phyloP scores from a whole-genome alignment of 768 basidiomycete genomes.

The Tephrocybe sp. region DNA sequence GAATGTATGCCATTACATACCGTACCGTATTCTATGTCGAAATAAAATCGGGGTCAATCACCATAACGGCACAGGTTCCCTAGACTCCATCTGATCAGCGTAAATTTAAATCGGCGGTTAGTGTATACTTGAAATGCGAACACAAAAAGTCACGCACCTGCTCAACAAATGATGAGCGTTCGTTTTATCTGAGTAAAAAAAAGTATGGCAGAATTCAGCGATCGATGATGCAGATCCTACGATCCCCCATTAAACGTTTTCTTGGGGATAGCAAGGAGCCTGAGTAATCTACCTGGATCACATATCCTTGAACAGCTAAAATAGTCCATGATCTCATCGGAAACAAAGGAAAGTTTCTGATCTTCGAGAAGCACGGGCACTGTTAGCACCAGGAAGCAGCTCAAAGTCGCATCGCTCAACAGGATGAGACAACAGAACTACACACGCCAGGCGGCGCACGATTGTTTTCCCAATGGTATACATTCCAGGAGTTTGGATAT shows the following conservation, averaged over 20 bases:
- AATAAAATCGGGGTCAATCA: no score
- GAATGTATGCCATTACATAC: neutral
- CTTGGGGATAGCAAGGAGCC: conserved; percentile 6
- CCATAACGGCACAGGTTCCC: no score
- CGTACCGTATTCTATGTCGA: no score
- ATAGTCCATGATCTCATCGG: conserved; percentile 16
- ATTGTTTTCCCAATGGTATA: conserved; percentile 10
- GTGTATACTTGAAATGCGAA: neutral
- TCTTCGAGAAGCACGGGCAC: conserved; percentile 28
- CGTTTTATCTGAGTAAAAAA: neutral
- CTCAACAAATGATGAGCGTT: neutral
- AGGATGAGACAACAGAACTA: conserved; percentile 2
- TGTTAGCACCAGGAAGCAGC: neutral
- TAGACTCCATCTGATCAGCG: neutral
- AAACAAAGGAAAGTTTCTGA: conserved; percentile 25
- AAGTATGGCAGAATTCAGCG: no score
- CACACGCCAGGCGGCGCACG: neutral
- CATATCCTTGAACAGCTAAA: conserved; percentile 11
- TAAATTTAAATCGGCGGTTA: neutral
- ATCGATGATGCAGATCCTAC: no score
- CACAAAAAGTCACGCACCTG: neutral
- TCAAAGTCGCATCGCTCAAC: neutral
- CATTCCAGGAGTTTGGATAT: conserved; percentile 18
- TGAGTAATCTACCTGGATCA: conserved; percentile 9
- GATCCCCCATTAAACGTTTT: neutral